phyloP scores from a whole-genome alignment of 345 rosid genomes.

The Brassica cretica region DNA sequence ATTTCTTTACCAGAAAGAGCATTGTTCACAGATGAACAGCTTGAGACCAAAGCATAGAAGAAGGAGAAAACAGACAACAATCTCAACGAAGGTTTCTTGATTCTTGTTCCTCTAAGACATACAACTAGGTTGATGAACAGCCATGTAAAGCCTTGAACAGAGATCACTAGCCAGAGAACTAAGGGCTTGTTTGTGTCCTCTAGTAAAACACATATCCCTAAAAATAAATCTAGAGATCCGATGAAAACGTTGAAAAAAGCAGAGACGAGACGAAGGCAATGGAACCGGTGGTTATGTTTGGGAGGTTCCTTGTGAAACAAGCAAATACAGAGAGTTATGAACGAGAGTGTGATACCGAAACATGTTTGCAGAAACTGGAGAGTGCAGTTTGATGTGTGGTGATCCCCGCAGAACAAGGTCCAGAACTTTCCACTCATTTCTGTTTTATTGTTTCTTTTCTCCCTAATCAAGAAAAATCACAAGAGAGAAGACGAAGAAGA shows the following conservation, averaged over 20 bases:
- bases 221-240: constrained; percentile 57
- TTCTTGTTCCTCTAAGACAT: constrained; percentile 45
- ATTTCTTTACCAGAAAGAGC: constrained; percentile 37
- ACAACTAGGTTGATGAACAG: constrained; percentile 49
- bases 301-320: constrained; percentile 47
- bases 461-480: not conserved
- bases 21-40: constrained; percentile 46
- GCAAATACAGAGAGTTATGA: constrained; percentile 45
- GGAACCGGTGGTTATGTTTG: constrained; percentile 28
- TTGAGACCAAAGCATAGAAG: constrained; percentile 50
- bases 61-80: constrained; percentile 53
- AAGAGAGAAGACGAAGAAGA: constrained; percentile 15
- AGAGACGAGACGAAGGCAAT: constrained; percentile 47
- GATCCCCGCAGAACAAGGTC: constrained; percentile 59
- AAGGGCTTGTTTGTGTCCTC: constrained; percentile 58
- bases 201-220: constrained; percentile 61
- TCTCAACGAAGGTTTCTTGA: constrained; percentile 44
- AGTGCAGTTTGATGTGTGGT: constrained; percentile 54
- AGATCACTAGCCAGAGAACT: constrained; percentile 47
- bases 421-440: constrained; percentile 49
- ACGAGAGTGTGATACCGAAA: constrained; percentile 53
- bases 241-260: constrained; percentile 57
- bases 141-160: constrained; percentile 76
- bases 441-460: constrained; percentile 2
- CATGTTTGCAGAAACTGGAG: constrained; percentile 52